Base-by-base conservation (phyloP, 2,329 filamentous ascomycete genomes). In the Exophiala phaeomuriformis region DNA sequence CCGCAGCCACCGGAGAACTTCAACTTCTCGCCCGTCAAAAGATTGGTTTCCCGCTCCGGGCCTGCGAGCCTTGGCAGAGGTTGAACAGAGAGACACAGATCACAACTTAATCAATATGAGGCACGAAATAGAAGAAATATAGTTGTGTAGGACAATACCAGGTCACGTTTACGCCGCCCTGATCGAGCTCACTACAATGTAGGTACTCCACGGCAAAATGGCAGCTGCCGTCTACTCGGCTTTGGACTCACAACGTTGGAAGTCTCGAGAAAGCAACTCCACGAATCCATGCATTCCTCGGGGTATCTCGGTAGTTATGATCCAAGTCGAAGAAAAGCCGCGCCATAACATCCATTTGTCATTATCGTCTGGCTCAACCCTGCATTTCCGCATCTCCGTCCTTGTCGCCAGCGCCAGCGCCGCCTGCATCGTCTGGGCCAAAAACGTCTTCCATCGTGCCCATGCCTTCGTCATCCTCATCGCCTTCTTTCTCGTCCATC, bases 301-400 rank as follows among this genome's bases (percentile, higher is more conserved):
- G 48, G 39, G 40, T 50, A 50, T 50, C 48, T 36, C n/a, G 44
- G 29, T 49, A n/a, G 45, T 19, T 19, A 9, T 39, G 39, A 41
- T 41, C 7, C 39, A 41, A 27, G 9, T 41, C 42, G 3, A 45
- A 45, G n/a, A n/a, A 45, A 43, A 28, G 42, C 28, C 42, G 32
- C 42, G 30, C 28, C 42, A 45, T 28, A 43, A 43, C 4, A 12
- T 10, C 36, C n/a, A 8, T 4, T 12, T 39, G 10, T 8, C 36
- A 5, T 12, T 39, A 4, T 8, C 33, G 33, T n/a, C 36, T n/a
- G 5, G 7, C 12, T 39, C 7, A 35, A 37, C 19, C 32, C 10
- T 62, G 52, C 54, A 63, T 72, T 63, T 75, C 73, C 27, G 65
- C 71, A 48, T 75, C 72, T 32, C 72, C 72, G 45, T 72, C 72